phyloP scores from a whole-genome alignment of 2,329 filamentous ascomycete species.

The Monilinia aucupariae region DNA sequence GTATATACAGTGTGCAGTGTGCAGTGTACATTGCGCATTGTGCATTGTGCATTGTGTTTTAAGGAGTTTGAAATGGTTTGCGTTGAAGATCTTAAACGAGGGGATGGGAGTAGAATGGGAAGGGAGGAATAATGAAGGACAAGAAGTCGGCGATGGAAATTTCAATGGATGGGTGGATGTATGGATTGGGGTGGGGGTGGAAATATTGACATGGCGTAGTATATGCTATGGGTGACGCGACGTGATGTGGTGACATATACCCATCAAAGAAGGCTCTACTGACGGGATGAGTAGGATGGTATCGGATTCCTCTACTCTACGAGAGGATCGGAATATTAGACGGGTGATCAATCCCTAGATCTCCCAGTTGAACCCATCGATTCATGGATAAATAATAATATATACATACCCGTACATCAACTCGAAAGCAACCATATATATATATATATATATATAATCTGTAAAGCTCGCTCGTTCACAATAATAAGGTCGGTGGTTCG shows the following conservation, averaged over 20 bases:
- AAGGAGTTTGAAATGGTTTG: not conserved
- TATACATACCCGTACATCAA: no score
- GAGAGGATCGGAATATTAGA: no score
- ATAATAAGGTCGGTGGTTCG: no score
- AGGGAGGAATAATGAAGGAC: no score
- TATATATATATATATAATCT: no score
- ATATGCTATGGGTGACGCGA: no score
- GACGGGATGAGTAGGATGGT: not conserved
- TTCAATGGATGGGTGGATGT: not conserved
- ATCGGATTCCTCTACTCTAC: not conserved
- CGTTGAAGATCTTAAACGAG: not conserved
- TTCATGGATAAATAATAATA: no score
- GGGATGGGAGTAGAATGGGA: not conserved
- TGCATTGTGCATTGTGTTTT: not conserved
- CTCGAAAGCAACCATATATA: no score
- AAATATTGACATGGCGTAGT: not conserved
- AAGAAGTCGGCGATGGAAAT: not conserved
- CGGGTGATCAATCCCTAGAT: not conserved
- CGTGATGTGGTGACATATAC: not conserved
- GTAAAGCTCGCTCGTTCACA: no score
- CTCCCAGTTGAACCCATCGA: no score
- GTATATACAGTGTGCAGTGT: not conserved
- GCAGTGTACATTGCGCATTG: not conserved
- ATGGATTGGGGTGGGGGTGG: not conserved
- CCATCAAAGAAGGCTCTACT: no score